A percentile compares a stretch with the other conserved stretches of the same genome.
These are phyloP conservation scores for Ceratocystis huliohia DNA, from an alignment of 2,329 filamentous ascomycete species.

Conservation along the genomic window DNA sequence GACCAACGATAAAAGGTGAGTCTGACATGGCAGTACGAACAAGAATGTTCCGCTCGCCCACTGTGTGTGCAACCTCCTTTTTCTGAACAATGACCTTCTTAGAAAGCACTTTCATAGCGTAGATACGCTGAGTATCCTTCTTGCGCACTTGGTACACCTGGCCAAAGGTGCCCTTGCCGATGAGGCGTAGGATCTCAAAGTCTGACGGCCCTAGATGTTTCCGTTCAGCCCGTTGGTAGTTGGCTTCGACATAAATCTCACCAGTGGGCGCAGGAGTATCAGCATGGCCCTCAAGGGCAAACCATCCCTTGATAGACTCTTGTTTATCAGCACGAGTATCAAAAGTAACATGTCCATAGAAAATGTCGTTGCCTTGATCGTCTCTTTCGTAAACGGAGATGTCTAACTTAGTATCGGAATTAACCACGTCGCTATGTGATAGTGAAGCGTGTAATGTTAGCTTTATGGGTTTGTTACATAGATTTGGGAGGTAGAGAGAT, in stretches of 20 bases:
- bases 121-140: slow-evolving; percentile 89
- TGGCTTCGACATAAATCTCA: slow-evolving; percentile 76
- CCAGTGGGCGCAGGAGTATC: slow-evolving; percentile 64
- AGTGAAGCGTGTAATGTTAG: neutral
- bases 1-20: slow-evolving; percentile 91
- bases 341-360: slow-evolving; percentile 80
- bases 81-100: slow-evolving; percentile 99
- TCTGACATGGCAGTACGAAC: slow-evolving; percentile 92
- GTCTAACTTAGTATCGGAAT: slow-evolving; percentile 78
- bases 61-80: slow-evolving; percentile 95
- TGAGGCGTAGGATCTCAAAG: slow-evolving; percentile 89
- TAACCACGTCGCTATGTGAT: slow-evolving; percentile 67
- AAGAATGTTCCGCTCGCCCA: slow-evolving; percentile 92
- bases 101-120: slow-evolving; percentile 97
- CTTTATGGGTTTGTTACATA: too few relatives aligned
- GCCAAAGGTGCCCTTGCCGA: slow-evolving; percentile 95
- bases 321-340: slow-evolving; percentile 54
- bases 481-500: neutral
- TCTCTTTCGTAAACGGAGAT: slow-evolving; percentile 84
- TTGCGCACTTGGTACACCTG: slow-evolving; percentile 98
- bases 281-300: slow-evolving; percentile 59
- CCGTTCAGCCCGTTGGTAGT: slow-evolving; percentile 76
- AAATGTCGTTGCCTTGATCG: slow-evolving; percentile 62
- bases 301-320: slow-evolving; percentile 71
- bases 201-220: slow-evolving; percentile 89